phyloP scores from a whole-genome alignment of 1,284 basidiomycete genomes.

The Trichosporon coremiiforme region DNA sequence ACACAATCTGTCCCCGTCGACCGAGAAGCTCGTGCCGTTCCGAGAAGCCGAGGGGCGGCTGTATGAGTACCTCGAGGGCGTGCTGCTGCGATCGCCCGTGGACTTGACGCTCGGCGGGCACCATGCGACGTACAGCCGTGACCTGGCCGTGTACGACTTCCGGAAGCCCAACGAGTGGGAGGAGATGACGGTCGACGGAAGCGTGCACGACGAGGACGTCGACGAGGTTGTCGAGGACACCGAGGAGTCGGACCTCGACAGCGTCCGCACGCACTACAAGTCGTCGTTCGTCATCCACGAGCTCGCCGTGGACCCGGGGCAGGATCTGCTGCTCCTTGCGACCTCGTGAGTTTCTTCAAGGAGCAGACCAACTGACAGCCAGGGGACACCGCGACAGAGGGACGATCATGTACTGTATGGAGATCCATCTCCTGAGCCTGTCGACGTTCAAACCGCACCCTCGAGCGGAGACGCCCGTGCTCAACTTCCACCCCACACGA shows the following conservation, averaged over 20 bases:
- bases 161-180: constrained; percentile 36
- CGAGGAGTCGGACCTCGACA: constrained; percentile 14
- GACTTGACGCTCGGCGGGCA: constrained; percentile 32
- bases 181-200: constrained; percentile 20
- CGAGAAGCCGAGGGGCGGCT: constrained; percentile 48
- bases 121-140: constrained; percentile 20
- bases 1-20: constrained; percentile 42
- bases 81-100: constrained; percentile 40
- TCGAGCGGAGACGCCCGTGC: constrained; percentile 35
- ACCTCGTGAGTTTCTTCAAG: not conserved
- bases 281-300: constrained; percentile 50
- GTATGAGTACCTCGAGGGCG: constrained; percentile 56
- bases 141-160: constrained; percentile 39
- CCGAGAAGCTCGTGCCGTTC: constrained; percentile 33
- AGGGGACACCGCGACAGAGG: not conserved
- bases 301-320: constrained; percentile 55
- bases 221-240: constrained; percentile 21
- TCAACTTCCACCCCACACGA: constrained; percentile 39
- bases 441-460: constrained; percentile 52
- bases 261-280: constrained; percentile 29
- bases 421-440: constrained; percentile 49
- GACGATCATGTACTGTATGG: constrained; percentile 31
- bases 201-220: constrained; percentile 12
- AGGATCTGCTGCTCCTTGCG: constrained; percentile 49
- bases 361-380: not conserved